A percentile compares a stretch with the other conserved stretches of the same genome.
Evolutionary conservation across 2,329 filamentous ascomycete genomes (phyloP).

Genomic region (Cladosporium sp.): DNA sequence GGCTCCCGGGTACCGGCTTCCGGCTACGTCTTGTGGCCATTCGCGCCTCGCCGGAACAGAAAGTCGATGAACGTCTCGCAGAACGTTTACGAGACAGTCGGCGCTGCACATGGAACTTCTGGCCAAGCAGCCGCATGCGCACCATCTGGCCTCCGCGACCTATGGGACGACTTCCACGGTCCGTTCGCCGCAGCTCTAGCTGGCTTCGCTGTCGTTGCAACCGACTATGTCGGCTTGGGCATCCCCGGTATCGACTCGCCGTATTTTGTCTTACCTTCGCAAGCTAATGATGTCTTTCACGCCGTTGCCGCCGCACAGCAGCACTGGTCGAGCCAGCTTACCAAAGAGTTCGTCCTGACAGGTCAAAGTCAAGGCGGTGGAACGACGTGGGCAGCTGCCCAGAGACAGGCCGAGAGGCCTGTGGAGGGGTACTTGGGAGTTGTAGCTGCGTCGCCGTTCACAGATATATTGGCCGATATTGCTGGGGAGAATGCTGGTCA

Average conservation of each 20-base stretch:
- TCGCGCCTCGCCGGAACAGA: slow-evolving; percentile 18
- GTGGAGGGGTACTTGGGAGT: slow-evolving; percentile 37
- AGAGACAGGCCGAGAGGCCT: slow-evolving; percentile 22
- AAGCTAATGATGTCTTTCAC: slow-evolving; percentile 44
- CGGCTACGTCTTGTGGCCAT: slow-evolving; percentile 49
- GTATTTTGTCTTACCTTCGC: slow-evolving; percentile 35
- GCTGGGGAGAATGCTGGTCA: slow-evolving; percentile 14
- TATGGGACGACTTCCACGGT: slow-evolving; percentile 26
- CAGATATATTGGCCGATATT: slow-evolving; percentile 27
- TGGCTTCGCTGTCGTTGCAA: slow-evolving; percentile 28
- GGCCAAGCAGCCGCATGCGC: slow-evolving; percentile 22
- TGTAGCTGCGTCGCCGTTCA: slow-evolving; percentile 28
- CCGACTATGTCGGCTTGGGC: slow-evolving; percentile 28
- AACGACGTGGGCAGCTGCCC: slow-evolving; percentile 40
- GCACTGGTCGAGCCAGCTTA: slow-evolving; percentile 36
- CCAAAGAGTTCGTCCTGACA: slow-evolving; percentile 42
- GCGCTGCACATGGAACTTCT: slow-evolving; percentile 23
- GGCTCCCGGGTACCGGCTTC: slow-evolving; percentile 45
- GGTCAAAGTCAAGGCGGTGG: slow-evolving; percentile 48
- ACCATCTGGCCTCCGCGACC: slow-evolving; percentile 26
- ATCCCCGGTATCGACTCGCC: slow-evolving; percentile 26
- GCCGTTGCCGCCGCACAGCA: slow-evolving; percentile 40
- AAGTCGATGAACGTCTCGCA: slow-evolving; percentile 1
- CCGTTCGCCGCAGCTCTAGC: slow-evolving; percentile 28
- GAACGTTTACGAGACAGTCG: slow-evolving; percentile 20